A percentile compares a stretch with the other conserved stretches of the same genome.
phyloP scores from a whole-genome alignment of 2,329 filamentous ascomycete species.

The Cladosporium sp. region DNA sequence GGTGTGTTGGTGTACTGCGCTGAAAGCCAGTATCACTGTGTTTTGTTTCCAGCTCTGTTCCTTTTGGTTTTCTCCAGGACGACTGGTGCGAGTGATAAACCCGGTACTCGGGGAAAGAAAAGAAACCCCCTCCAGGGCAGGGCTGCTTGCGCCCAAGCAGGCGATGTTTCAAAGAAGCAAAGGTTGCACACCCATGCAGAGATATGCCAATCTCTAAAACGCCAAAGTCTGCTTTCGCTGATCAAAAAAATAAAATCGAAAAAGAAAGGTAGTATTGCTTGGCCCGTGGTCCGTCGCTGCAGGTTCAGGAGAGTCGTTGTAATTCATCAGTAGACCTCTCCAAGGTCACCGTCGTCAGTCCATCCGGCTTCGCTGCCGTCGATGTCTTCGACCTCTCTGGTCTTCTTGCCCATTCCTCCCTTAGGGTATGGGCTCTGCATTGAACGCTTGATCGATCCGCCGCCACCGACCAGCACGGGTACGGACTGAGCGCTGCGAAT shows the following conservation, averaged over 20 bases:
- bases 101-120: background rate
- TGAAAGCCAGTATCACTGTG: too few relatives aligned
- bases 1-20: too few relatives aligned
- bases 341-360: constrained; percentile 33
- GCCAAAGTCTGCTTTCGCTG: background rate
- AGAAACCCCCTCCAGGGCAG: background rate
- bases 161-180: too few relatives aligned
- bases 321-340: constrained; percentile 30
- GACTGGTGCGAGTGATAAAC: background rate
- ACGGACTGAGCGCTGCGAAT: background rate
- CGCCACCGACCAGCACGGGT: constrained; percentile 7
- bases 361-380: constrained; percentile 32
- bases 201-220: background rate
- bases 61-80: too few relatives aligned
- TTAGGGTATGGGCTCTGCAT: constrained; percentile 12
- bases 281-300: too few relatives aligned
- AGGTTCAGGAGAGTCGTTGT: background rate
- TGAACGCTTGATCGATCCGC: constrained; percentile 8
- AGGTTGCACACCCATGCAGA: background rate
- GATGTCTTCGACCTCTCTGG: constrained; percentile 20
- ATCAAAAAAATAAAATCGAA: background rate
- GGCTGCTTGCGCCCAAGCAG: too few relatives aligned
- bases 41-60: too few relatives aligned
- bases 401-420: constrained; percentile 11
- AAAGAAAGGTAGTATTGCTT: background rate